Conservation (phyloP, 2,329 filamentous ascomycete genomes). For the Aspergillus sp. region DNA sequence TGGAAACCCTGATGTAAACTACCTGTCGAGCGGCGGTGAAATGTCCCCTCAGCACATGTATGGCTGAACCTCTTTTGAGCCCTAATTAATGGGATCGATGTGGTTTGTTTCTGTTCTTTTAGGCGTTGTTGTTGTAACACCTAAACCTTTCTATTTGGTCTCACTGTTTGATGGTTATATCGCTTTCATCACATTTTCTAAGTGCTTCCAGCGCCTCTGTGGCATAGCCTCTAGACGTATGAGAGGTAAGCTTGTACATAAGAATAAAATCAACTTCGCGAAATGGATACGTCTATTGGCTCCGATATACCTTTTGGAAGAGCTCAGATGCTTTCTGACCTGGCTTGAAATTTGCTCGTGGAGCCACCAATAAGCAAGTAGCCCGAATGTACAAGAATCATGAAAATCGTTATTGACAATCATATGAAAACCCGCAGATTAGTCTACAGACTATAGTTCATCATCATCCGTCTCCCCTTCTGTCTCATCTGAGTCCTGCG, state of each 20-base stretch:
- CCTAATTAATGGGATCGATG: constrained; percentile 20
- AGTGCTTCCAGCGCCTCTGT: constrained; percentile 28
- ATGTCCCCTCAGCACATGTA: constrained; percentile 47
- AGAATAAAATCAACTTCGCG: constrained; percentile 33
- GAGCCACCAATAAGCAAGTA: background rate
- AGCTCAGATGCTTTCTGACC: background rate
- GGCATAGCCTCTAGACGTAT: constrained; percentile 30
- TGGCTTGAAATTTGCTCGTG: background rate
- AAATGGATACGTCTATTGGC: constrained; percentile 6
- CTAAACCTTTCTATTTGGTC: constrained; percentile 34
- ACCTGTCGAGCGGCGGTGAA: constrained; percentile 73
- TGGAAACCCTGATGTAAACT: constrained; percentile 76
- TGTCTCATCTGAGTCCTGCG: constrained; percentile 29
- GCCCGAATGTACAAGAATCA: background rate
- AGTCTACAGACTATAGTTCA: constrained; percentile 36
- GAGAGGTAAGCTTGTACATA: constrained; percentile 43
- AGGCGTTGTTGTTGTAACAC: constrained; percentile 44
- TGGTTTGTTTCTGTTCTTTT: constrained; percentile 35
- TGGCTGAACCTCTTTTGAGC: constrained; percentile 32
- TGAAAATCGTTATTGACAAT: background rate
- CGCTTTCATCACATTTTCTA: constrained; percentile 27
- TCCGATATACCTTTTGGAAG: constrained; percentile 15
- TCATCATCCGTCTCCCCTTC: constrained; percentile 48
- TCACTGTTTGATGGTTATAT: constrained; percentile 22
- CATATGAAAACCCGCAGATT: background rate